Evolutionary conservation across 1,139 yeast species (phyloP).

Genomic region (Zhuliangozyma blackwelliae): DNA sequence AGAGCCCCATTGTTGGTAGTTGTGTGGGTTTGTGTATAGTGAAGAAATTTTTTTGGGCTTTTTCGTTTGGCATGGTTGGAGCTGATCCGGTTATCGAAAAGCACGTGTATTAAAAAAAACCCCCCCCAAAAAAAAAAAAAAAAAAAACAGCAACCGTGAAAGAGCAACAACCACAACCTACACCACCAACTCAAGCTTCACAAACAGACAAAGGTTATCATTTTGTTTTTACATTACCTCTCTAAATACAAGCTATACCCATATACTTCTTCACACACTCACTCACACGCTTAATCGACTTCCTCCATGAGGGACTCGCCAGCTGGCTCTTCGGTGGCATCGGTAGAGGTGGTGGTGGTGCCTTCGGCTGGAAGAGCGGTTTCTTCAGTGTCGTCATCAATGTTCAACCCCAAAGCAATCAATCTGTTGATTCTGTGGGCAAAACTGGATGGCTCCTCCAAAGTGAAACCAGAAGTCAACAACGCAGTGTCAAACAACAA

Average conservation of each 20-base stretch:
- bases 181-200: background rate
- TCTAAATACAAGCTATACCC: slow-evolving; percentile 1
- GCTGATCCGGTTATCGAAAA: too few relatives aligned
- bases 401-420: slow-evolving; percentile 96
- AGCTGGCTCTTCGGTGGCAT: slow-evolving; percentile 57
- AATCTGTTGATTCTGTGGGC: slow-evolving; percentile 98
- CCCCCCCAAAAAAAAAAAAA: too few relatives aligned
- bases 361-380: slow-evolving; percentile 22
- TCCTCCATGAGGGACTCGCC: slow-evolving; percentile 98
- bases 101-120: too few relatives aligned
- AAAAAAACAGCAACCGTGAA: too few relatives aligned
- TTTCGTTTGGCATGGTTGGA: too few relatives aligned
- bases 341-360: slow-evolving; percentile 48
- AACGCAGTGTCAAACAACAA: slow-evolving; percentile 96
- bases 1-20: slow-evolving; percentile 58
- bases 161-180: background rate
- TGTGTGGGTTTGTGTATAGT: too few relatives aligned
- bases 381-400: slow-evolving; percentile 77
- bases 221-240: background rate
- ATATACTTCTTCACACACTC: background rate
- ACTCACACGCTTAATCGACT: slow-evolving; percentile 67
- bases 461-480: slow-evolving; percentile 97
- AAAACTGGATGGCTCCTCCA: slow-evolving; percentile 96
- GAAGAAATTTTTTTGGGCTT: too few relatives aligned
- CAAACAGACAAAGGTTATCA: background rate